Percentiles rank a stretch among this genome's conserved stretches.
Conservation (phyloP, 805 yeast species). For the Maudiozyma turicensis region DNA sequence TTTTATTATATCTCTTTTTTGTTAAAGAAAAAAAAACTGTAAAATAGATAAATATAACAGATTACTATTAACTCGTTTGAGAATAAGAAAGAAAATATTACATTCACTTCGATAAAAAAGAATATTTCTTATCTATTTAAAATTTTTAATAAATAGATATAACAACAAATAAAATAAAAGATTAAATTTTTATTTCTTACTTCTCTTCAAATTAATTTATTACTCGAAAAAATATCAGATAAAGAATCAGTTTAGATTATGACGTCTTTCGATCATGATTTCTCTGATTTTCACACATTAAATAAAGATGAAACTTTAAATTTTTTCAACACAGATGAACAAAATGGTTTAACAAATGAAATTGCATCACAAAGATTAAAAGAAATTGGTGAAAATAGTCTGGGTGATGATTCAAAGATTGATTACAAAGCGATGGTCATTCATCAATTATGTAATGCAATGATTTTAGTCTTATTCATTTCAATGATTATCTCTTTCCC, state of each 20-base stretch:
- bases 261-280: slow-evolving; percentile 8
- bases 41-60: no score
- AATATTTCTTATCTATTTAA: no score
- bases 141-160: no score
- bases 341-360: slow-evolving; percentile 53
- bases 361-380: slow-evolving; percentile 61
- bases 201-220: not conserved
- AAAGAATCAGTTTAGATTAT: slow-evolving; percentile 1
- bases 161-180: no score
- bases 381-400: slow-evolving; percentile 70
- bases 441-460: slow-evolving; percentile 84
- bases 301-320: slow-evolving; percentile 51
- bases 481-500: slow-evolving; percentile 79
- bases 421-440: slow-evolving; percentile 59
- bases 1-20: no score
- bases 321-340: slow-evolving; percentile 51
- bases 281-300: slow-evolving; percentile 40
- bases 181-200: no score
- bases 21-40: no score
- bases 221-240: not conserved
- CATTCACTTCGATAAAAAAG: no score
- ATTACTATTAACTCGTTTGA: no score
- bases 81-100: no score
- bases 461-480: slow-evolving; percentile 78
- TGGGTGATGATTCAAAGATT: slow-evolving; percentile 70